These are phyloP conservation scores for Pythium chondricola DNA, from an alignment of 352 stramenopile species.

Conservation along the genomic window DNA sequence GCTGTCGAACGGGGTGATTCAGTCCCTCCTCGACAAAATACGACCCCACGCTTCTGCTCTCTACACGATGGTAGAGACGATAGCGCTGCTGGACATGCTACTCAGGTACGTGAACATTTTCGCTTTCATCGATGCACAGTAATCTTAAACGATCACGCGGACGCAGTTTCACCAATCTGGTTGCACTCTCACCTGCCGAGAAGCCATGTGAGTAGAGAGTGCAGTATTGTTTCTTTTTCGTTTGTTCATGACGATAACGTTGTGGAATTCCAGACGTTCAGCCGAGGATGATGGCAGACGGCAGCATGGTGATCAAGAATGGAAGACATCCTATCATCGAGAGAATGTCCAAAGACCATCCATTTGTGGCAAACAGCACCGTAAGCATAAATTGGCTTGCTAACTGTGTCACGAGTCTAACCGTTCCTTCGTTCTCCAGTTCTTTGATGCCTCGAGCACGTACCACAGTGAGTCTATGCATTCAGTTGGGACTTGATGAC, in stretches of 20 bases:
- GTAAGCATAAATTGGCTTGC: slow-evolving; percentile 28
- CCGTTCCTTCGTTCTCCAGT: no score
- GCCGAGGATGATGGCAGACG: slow-evolving; percentile 56
- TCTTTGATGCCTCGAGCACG: slow-evolving; percentile 19
- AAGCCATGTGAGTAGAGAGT: slow-evolving; percentile 40
- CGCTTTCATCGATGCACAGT: no score
- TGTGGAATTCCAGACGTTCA: slow-evolving; percentile 42
- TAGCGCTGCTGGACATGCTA: slow-evolving; percentile 90
- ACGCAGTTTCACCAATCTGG: slow-evolving; percentile 89
- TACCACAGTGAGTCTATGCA: slow-evolving; percentile 11
- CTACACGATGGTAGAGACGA: slow-evolving; percentile 84
- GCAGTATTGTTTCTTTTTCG: not conserved
- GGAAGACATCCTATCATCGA: slow-evolving; percentile 78
- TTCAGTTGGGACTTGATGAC: not conserved
- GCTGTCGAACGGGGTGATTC: slow-evolving; percentile 83
- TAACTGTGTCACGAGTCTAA: no score
- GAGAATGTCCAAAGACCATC: slow-evolving; percentile 45
- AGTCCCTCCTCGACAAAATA: slow-evolving; percentile 78
- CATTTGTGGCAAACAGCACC: slow-evolving; percentile 85
- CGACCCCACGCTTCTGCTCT: slow-evolving; percentile 60
- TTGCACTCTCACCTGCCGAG: slow-evolving; percentile 64
- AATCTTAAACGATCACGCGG: no score
- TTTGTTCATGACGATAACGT: not conserved
- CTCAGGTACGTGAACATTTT: slow-evolving; percentile 79
- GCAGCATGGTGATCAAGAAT: slow-evolving; percentile 76